Percentiles rank a stretch among this genome's conserved stretches.
Conservation (phyloP, 352 stramenopile species). For the Phytophthora colocasiae region DNA sequence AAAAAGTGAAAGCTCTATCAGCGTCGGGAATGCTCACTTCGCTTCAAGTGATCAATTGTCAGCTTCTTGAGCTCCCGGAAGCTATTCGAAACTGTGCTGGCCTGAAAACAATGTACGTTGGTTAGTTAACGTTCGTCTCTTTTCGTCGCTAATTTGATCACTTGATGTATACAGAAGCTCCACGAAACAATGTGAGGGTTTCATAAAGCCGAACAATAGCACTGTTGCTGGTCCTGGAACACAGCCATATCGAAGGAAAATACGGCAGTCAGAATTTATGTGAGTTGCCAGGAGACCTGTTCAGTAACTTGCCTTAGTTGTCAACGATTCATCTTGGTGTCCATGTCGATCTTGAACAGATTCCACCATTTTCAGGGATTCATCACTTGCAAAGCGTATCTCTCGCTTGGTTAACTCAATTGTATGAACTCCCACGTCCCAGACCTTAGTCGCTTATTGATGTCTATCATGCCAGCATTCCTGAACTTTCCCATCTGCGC, state of each 20-base stretch:
- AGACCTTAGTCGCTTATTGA: conserved; percentile 1
- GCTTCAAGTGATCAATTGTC: conserved; percentile 49
- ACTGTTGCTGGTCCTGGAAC: background rate
- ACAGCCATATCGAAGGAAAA: conserved; percentile 31
- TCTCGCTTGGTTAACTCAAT: conserved; percentile 13
- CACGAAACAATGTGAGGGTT: conserved; percentile 14
- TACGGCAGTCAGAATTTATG: conserved; percentile 14
- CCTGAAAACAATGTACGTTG: conserved; percentile 13
- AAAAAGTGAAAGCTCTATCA: conserved; percentile 23
- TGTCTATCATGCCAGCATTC: conserved; percentile 16
- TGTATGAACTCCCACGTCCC: conserved; percentile 14
- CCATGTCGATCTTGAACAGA: conserved; percentile 5
- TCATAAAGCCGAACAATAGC: no score
- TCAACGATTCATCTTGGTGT: conserved; percentile 17
- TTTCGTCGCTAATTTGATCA: background rate
- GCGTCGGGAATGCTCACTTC: conserved; percentile 33
- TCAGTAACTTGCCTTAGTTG: conserved; percentile 16
- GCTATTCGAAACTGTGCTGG: conserved; percentile 30
- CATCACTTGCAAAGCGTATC: conserved; percentile 15
- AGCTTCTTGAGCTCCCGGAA: conserved; percentile 24
- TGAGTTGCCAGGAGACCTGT: conserved; percentile 10
- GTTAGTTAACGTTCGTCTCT: background rate
- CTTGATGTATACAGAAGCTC: conserved; percentile 16
- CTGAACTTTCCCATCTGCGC: conserved; percentile 14
- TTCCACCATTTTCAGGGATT: conserved; percentile 17